Conservation (phyloP, 1,284 basidiomycete species). For the Singerocomus inundabilis region DNA sequence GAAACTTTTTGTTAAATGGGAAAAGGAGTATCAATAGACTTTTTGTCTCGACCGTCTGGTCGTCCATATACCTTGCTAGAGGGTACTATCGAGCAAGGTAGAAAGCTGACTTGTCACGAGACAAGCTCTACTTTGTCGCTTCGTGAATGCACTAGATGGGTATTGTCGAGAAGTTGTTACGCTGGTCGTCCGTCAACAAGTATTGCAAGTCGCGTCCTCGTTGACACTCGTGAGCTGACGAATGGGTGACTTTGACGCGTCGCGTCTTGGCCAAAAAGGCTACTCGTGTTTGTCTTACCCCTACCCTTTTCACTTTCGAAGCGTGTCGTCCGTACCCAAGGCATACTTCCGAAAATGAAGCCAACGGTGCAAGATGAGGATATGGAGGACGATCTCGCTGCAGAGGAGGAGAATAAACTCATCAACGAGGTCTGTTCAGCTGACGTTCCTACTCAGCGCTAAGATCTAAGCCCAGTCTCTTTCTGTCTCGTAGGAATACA, state of each 20-base stretch:
- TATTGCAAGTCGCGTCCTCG: neutral
- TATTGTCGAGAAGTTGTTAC: neutral
- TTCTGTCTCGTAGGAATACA: slow-evolving; percentile 62
- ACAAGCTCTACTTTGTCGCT: neutral
- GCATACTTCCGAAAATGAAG: slow-evolving; percentile 44
- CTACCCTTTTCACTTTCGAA: neutral
- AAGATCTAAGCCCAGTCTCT: slow-evolving; percentile 13
- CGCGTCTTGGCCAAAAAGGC: slow-evolving; percentile 25
- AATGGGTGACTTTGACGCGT: slow-evolving; percentile 19
- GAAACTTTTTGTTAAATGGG: slow-evolving; percentile 80
- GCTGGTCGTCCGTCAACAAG: neutral
- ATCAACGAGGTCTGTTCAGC: slow-evolving; percentile 78
- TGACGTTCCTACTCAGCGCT: neutral
- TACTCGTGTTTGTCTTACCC: neutral
- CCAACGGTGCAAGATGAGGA: slow-evolving; percentile 62
- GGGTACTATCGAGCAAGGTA: slow-evolving; percentile 16
- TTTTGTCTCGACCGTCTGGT: slow-evolving; percentile 11
- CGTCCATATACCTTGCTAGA: slow-evolving; percentile 32
- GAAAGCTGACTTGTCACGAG: slow-evolving; percentile 8
- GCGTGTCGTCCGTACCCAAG: neutral
- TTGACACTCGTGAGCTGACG: neutral
- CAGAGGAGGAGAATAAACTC: slow-evolving; percentile 86
- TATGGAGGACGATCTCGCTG: slow-evolving; percentile 76
- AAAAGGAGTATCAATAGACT: slow-evolving; percentile 53
- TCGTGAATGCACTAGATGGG: slow-evolving; percentile 15